phyloP scores from a whole-genome alignment of 2,329 filamentous ascomycete species.

The Colletotrichum sp. region DNA sequence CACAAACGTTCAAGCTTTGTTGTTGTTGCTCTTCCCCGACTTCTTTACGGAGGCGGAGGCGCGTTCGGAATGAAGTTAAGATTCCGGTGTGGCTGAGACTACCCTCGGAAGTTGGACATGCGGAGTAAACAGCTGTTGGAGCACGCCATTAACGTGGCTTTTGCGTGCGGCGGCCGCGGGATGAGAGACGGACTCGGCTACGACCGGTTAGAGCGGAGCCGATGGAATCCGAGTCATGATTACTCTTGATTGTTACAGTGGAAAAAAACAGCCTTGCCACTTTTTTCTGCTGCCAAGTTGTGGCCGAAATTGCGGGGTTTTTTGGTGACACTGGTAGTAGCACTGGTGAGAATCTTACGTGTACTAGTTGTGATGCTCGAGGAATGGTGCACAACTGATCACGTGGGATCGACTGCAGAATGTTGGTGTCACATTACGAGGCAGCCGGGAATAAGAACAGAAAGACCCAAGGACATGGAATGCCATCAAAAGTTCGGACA shows the following conservation, averaged over 20 bases:
- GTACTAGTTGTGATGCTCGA: neutral
- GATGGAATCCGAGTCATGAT: neutral
- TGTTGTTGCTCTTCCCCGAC: neutral
- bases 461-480: neutral
- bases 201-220: neutral
- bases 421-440: neutral
- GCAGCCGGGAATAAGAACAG: neutral
- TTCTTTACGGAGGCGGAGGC: neutral
- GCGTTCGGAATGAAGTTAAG: neutral
- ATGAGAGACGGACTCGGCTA: neutral
- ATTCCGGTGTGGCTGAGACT: neutral
- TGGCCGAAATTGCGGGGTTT: neutral
- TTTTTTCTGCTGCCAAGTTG: neutral
- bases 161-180: neutral
- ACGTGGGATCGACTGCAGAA: neutral
- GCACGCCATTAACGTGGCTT: neutral
- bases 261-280: neutral
- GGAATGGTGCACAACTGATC: neutral
- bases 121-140: neutral
- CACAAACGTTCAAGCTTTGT: neutral
- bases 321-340: neutral
- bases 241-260: neutral
- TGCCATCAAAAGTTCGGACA: neutral
- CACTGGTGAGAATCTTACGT: neutral
- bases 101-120: neutral